These are phyloP conservation scores for Striga asiatica DNA, from an alignment of 257 asterid species.

Conservation along the genomic window DNA sequence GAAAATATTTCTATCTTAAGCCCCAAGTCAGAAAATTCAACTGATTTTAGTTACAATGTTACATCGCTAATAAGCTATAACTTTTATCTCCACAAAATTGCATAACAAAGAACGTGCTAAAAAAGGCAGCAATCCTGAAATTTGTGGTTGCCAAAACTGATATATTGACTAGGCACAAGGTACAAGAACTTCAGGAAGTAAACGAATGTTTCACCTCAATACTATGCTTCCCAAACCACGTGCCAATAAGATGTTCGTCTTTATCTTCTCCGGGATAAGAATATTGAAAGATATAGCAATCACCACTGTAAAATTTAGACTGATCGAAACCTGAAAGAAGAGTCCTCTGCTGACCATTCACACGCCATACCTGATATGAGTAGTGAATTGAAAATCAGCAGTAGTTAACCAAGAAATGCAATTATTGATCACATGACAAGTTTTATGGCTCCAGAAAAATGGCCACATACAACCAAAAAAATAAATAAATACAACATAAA, in stretches of 20 bases:
- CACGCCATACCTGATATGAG: constrained; percentile 79
- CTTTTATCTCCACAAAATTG: not conserved
- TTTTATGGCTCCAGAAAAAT: not conserved
- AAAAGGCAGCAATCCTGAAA: not conserved
- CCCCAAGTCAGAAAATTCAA: too few species aligned
- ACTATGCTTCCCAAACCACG: constrained; percentile 93
- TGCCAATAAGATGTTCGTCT: constrained; percentile 82
- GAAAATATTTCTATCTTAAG: too few species aligned
- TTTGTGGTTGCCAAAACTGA: not conserved
- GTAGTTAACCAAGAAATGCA: constrained; percentile 10
- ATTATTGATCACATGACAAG: not conserved
- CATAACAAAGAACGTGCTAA: not conserved
- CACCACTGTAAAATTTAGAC: constrained; percentile 93
- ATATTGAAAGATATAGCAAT: constrained; percentile 86
- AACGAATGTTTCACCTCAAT: constrained; percentile 47
- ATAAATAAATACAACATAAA: too few species aligned
- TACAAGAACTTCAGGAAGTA: not conserved
- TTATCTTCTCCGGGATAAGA: constrained; percentile 89
- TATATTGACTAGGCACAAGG: not conserved
- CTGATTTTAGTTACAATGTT: not conserved
- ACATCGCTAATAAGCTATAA: not conserved
- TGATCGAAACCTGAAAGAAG: constrained; percentile 66
- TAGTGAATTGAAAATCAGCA: not conserved
- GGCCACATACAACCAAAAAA: constrained; percentile 1
- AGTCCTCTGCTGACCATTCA: constrained; percentile 71